Conservation (phyloP, 2,329 filamentous ascomycete species). For the Sarocladiaceae sp. region DNA sequence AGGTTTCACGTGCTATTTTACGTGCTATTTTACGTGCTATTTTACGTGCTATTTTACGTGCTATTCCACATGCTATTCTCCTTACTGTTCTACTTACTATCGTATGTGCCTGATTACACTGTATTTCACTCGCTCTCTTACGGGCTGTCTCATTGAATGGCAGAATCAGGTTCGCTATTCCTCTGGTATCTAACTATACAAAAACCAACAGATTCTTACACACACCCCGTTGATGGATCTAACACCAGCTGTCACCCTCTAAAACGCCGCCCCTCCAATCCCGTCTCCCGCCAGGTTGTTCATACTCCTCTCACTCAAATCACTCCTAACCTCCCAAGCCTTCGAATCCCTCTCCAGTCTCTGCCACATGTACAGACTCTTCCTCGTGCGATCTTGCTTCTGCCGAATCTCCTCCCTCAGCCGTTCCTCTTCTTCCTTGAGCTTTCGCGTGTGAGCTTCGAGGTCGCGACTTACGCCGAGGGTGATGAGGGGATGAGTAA, state of each 20-base stretch:
- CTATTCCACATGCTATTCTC: too few relatives aligned
- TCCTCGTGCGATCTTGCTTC: constrained; percentile 52
- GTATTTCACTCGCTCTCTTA: too few relatives aligned
- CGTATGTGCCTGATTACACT: too few relatives aligned
- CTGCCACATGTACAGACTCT: constrained; percentile 50
- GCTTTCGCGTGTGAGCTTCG: constrained; percentile 48
- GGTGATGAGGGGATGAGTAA: constrained; percentile 35
- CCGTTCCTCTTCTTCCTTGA: constrained; percentile 55
- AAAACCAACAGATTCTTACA: too few relatives aligned
- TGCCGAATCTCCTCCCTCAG: constrained; percentile 47
- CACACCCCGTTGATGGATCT: too few relatives aligned
- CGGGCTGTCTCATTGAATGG: too few relatives aligned
- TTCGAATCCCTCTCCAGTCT: constrained; percentile 50
- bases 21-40: too few relatives aligned
- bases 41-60: too few relatives aligned
- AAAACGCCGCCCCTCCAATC: constrained; percentile 52
- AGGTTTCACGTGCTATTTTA: too few relatives aligned
- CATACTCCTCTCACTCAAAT: constrained; percentile 52
- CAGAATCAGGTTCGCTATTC: too few relatives aligned
- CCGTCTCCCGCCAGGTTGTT: constrained; percentile 54
- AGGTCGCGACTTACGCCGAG: constrained; percentile 48
- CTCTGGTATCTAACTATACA: background rate
- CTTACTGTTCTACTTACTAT: too few relatives aligned
- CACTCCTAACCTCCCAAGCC: constrained; percentile 50
- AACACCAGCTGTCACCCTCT: constrained; percentile 7